Evolutionary conservation across 495 filamentous ascomycete genomes (phyloP).

Genomic region (Evansstolkia leycettana): DNA sequence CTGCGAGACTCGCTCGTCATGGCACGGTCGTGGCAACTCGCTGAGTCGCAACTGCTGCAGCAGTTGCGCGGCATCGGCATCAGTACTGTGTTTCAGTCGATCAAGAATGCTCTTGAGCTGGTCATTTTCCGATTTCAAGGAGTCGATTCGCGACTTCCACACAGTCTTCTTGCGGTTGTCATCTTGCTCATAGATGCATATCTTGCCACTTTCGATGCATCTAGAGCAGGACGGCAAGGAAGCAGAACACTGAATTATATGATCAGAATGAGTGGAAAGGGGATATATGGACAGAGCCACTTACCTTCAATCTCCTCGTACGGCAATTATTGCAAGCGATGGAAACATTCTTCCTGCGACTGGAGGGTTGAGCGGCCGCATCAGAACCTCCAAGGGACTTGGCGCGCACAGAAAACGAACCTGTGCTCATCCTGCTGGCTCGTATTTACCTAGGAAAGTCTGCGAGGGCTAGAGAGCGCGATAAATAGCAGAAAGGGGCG

Average conservation of each 20-base stretch:
- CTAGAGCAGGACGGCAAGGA: background rate
- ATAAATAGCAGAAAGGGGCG: too few relatives aligned
- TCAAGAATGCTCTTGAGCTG: background rate
- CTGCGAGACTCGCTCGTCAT: too few relatives aligned
- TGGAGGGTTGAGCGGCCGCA: too few relatives aligned
- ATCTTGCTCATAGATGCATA: slow-evolving; percentile 1
- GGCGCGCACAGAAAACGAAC: too few relatives aligned
- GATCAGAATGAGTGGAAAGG: background rate
- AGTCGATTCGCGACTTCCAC: background rate
- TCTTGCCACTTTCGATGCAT: background rate
- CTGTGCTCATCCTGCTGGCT: too few relatives aligned
- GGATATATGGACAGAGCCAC: too few relatives aligned
- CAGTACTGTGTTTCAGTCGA: background rate
- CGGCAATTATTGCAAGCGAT: background rate
- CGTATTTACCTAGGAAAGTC: too few relatives aligned
- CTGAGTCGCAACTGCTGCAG: background rate
- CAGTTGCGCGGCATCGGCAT: slow-evolving; percentile 1
- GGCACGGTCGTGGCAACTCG: background rate
- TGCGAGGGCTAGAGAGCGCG: too few relatives aligned
- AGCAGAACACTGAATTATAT: background rate
- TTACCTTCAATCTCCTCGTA: background rate
- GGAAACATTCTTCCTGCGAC: background rate
- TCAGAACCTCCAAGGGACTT: too few relatives aligned
- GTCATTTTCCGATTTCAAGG: background rate
- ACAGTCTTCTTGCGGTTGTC: background rate